A percentile compares a stretch with the other conserved stretches of the same genome.
Conservation (phyloP, 2,329 filamentous ascomycete genomes). For the Colletotrichum melonis region DNA sequence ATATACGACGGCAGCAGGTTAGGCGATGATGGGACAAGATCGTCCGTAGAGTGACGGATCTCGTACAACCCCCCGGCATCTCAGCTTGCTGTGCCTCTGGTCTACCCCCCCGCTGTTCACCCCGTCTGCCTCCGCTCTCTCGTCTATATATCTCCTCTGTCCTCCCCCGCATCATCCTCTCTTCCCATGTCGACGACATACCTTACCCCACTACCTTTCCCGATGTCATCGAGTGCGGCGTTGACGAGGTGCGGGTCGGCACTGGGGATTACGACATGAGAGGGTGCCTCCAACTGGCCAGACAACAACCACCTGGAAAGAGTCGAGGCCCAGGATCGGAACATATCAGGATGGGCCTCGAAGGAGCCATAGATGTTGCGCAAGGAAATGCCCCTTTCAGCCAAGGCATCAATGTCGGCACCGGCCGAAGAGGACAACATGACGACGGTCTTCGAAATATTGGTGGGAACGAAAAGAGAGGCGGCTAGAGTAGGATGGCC, state of each 20-base stretch:
- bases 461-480: not conserved
- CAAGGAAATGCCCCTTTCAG: not conserved
- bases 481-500: not conserved
- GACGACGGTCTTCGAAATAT: not conserved
- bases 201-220: not conserved
- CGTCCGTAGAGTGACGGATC: slow-evolving; percentile 30
- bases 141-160: slow-evolving; percentile 25
- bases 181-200: not conserved
- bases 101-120: not conserved
- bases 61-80: slow-evolving; percentile 28
- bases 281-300: not conserved
- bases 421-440: not conserved
- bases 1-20: slow-evolving; percentile 15
- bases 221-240: not conserved
- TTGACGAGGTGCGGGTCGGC: not conserved
- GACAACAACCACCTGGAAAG: not conserved
- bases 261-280: not conserved
- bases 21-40: slow-evolving; percentile 31
- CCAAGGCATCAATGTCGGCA: not conserved
- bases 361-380: not conserved
- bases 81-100: not conserved
- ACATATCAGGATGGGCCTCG: not conserved
- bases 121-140: not conserved
- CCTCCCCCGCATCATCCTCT: not conserved
- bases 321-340: not conserved